Percentiles rank a stretch among this genome's conserved stretches.
phyloP scores from a whole-genome alignment of 805 yeast genomes.

The Suhomyces faveliae region DNA sequence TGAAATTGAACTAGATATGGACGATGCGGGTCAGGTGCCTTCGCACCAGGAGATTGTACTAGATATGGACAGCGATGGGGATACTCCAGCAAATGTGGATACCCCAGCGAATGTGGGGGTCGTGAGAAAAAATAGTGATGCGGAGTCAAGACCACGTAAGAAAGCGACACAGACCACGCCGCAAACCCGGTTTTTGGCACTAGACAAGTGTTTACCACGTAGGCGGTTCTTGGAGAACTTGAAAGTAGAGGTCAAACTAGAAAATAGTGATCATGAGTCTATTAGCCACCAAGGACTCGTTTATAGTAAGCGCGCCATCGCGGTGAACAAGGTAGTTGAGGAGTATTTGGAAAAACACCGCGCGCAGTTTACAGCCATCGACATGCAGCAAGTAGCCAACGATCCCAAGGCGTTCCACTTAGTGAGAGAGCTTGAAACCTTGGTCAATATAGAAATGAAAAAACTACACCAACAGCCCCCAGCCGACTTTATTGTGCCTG shows the following conservation, averaged over 20 bases:
- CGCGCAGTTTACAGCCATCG: conserved; percentile 14
- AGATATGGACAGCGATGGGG: conserved; percentile 18
- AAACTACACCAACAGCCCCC: conserved; percentile 9
- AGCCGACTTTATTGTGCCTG: conserved; percentile 15
- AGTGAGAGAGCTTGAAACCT: conserved; percentile 18
- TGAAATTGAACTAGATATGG: conserved; percentile 24
- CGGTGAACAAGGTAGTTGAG: conserved; percentile 37
- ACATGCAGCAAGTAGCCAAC: conserved; percentile 12
- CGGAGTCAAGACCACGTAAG: conserved; percentile 1
- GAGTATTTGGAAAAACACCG: conserved; percentile 14
- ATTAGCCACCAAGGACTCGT: conserved; percentile 15
- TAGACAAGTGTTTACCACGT: conserved; percentile 79
- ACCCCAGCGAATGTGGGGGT: too few species aligned
- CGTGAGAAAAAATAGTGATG: neutral
- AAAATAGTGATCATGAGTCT: conserved; percentile 15
- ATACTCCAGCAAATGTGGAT: conserved; percentile 1
- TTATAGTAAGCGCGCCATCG: conserved; percentile 33
- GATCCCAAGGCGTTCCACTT: conserved; percentile 14
- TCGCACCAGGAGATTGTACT: conserved; percentile 28
- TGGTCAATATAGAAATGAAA: conserved; percentile 19
- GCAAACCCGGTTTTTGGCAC: conserved; percentile 61
- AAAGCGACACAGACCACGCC: neutral
- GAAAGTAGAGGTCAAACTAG: conserved; percentile 35
- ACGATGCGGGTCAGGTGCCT: conserved; percentile 10
- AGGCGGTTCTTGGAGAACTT: conserved; percentile 57